Percentiles rank a stretch among this genome's conserved stretches.
These are phyloP conservation scores for Bruguiera sexangula DNA, from an alignment of 345 rosid genomes.

Conservation along the genomic window DNA sequence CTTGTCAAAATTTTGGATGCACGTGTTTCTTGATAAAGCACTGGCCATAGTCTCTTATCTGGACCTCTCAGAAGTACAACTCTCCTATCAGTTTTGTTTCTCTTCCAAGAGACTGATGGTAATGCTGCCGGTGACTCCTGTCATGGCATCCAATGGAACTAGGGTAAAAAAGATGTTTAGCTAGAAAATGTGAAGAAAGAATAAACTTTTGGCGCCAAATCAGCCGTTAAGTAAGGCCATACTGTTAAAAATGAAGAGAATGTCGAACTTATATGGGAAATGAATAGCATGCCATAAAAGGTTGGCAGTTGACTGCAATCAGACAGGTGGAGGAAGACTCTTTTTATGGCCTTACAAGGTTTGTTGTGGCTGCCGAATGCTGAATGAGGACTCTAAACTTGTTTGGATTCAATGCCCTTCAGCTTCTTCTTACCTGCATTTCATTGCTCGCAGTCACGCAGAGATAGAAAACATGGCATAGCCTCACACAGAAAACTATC, in stretches of 20 bases:
- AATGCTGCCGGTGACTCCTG: slow-evolving; percentile 33
- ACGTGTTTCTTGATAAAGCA: slow-evolving; percentile 24
- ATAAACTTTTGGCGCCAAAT: neutral
- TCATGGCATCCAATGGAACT: neutral
- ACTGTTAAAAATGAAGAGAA: neutral
- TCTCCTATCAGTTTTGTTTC: slow-evolving; percentile 6
- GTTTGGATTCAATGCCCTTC: neutral
- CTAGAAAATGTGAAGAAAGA: neutral
- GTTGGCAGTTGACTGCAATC: slow-evolving; percentile 1
- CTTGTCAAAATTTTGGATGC: slow-evolving; percentile 11
- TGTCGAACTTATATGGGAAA: neutral
- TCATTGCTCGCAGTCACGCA: neutral
- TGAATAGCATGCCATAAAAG: slow-evolving; percentile 23
- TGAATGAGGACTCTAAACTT: neutral
- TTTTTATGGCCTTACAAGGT: neutral
- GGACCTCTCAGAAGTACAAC: slow-evolving; percentile 36
- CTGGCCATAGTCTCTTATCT: slow-evolving; percentile 32
- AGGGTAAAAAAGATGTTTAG: neutral
- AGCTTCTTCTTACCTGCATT: slow-evolving; percentile 21
- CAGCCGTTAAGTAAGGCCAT: neutral
- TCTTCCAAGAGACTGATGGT: slow-evolving; percentile 10
- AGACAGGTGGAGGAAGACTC: slow-evolving; percentile 7
- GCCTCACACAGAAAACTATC: neutral
- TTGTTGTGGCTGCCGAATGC: neutral
- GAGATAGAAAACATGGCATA: neutral